phyloP scores from a whole-genome alignment of 257 asterid species.

The Solanum paucissectum region DNA sequence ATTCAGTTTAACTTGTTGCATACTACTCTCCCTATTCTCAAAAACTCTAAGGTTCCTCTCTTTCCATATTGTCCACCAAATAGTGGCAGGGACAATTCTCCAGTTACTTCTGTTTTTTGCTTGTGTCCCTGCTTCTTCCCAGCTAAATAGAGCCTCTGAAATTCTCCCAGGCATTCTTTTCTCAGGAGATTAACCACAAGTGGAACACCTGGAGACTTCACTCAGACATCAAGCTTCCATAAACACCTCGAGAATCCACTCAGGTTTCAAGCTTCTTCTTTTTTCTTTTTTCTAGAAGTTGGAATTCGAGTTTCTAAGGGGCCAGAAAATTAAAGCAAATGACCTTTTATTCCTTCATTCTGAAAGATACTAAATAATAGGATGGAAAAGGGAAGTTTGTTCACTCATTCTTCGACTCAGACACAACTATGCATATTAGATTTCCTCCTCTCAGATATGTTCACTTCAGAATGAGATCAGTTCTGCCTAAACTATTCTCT shows the following conservation, averaged over 20 bases:
- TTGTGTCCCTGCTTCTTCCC: no score
- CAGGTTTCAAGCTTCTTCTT: background rate
- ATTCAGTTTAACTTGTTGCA: no score
- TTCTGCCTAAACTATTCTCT: background rate
- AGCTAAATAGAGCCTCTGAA: no score
- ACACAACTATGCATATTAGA: background rate
- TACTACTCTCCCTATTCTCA: no score
- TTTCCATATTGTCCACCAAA: no score
- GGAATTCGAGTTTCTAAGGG: background rate
- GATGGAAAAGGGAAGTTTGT: background rate
- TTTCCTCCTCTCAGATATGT: background rate
- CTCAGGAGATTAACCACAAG: background rate
- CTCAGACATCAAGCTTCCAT: background rate
- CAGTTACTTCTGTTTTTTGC: no score
- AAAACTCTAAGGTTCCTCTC: no score
- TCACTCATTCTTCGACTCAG: background rate
- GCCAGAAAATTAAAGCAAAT: background rate
- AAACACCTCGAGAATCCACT: background rate
- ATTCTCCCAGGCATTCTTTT: background rate
- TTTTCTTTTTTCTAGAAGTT: background rate
- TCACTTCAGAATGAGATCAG: background rate
- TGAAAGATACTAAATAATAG: background rate
- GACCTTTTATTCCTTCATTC: background rate
- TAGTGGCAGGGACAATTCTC: no score
- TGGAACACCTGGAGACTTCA: background rate